These are phyloP conservation scores for Hyphopichia pseudoburtonii DNA, from an alignment of 1,139 yeast genomes.

Conservation along the genomic window DNA sequence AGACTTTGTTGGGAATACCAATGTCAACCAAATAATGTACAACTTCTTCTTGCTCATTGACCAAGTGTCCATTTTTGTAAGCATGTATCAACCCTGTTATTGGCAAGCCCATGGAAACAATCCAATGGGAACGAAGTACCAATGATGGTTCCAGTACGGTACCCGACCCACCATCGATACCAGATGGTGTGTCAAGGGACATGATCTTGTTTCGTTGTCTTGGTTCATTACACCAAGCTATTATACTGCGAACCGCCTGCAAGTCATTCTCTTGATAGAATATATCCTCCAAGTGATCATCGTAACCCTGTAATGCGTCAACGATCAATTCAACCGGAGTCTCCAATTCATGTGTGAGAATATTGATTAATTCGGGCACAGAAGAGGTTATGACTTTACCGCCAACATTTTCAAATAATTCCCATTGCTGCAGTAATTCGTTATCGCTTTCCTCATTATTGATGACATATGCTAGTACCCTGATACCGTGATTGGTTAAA, in stretches of 20 bases:
- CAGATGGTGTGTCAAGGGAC: slow-evolving; percentile 82
- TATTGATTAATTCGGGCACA: slow-evolving; percentile 30
- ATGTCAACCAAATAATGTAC: slow-evolving; percentile 68
- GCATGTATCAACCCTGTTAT: slow-evolving; percentile 64
- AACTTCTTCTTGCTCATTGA: slow-evolving; percentile 36
- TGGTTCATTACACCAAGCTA: slow-evolving; percentile 71
- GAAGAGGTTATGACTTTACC: slow-evolving; percentile 42
- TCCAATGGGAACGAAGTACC: slow-evolving; percentile 44
- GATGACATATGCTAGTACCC: slow-evolving; percentile 60
- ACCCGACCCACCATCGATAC: slow-evolving; percentile 85
- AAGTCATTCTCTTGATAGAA: slow-evolving; percentile 44
- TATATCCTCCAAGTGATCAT: slow-evolving; percentile 58
- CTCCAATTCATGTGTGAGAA: slow-evolving; percentile 47
- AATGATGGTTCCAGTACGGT: slow-evolving; percentile 34
- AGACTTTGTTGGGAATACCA: slow-evolving; percentile 63
- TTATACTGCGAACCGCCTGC: slow-evolving; percentile 42
- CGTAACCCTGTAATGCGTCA: slow-evolving; percentile 85
- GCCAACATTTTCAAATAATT: slow-evolving; percentile 51
- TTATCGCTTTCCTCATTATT: slow-evolving; percentile 30
- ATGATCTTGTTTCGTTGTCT: slow-evolving; percentile 48
- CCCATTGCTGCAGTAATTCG: slow-evolving; percentile 44
- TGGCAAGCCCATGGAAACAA: slow-evolving; percentile 76
- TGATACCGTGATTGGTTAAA: slow-evolving; percentile 69
- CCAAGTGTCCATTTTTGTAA: slow-evolving; percentile 45
- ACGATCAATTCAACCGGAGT: slow-evolving; percentile 77